These are phyloP conservation scores for Nemania serpens DNA, from an alignment of 2,329 filamentous ascomycete species.

Conservation along the genomic window DNA sequence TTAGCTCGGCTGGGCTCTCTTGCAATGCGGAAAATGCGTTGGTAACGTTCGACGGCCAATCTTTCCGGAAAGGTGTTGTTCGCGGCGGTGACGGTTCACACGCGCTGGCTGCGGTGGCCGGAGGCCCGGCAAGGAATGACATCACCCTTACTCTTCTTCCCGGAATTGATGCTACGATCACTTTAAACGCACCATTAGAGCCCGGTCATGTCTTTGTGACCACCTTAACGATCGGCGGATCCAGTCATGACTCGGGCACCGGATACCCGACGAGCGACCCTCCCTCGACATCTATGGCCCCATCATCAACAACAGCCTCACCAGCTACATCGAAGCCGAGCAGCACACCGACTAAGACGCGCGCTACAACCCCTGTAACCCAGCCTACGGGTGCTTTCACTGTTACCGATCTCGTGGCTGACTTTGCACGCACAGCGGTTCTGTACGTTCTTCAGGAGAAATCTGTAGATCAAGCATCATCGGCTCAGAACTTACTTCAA, in stretches of 20 bases:
- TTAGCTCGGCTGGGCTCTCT: constrained; percentile 75
- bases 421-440: constrained; percentile 67
- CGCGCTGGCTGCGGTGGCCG: constrained; percentile 31
- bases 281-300: constrained; percentile 28
- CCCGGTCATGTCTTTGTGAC: constrained; percentile 40
- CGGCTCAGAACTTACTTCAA: constrained; percentile 60
- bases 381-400: constrained; percentile 48
- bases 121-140: constrained; percentile 37
- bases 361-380: constrained; percentile 25
- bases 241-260: constrained; percentile 30
- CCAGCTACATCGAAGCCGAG: constrained; percentile 20
- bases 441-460: constrained; percentile 65
- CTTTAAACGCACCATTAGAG: constrained; percentile 31
- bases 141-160: constrained; percentile 43
- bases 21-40: constrained; percentile 87
- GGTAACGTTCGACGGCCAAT: constrained; percentile 75
- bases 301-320: constrained; percentile 32
- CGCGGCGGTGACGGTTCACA: constrained; percentile 30
- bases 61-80: constrained; percentile 42
- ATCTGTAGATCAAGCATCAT: constrained; percentile 54
- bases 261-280: constrained; percentile 30
- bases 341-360: constrained; percentile 24
- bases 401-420: constrained; percentile 60
- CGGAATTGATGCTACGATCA: constrained; percentile 43
- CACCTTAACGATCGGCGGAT: constrained; percentile 33